Base-by-base conservation (phyloP, 129 eudicot genomes). In the Centaurea solstitialis region DNA sequence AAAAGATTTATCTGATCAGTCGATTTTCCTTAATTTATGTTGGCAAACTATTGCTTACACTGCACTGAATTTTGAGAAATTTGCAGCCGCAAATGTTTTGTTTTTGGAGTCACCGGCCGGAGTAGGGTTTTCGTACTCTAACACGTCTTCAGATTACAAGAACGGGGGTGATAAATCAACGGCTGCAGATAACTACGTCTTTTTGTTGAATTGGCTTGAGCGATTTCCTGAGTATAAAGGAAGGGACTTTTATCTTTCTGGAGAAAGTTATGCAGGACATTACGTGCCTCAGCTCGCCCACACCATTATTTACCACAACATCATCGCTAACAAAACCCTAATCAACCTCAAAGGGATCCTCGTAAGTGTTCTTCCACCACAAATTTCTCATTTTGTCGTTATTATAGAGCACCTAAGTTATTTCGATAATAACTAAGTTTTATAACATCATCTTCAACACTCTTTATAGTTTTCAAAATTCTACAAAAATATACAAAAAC, bases 251-350 rank as follows among this genome's bases (percentile, higher is more conserved):
- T 93, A 89, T 78, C 80, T 93, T 4, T 50, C 97, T 0, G 98
- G 98, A 3, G 98, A 93, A 78, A 91, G 97, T 24, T 93, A 91
- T 7, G 95, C 96, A 0, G 97, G 97, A 11, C 97, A 90, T 72
- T 94, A 94, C 13, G 97, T 92, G 21, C 98, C 98, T 75, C 96
- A 92, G 6, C 89, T 94, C n/a, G 98, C 97, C 23, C 92, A 90
- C n/a, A 89, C 91, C 6, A 90, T 94, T 81, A 82, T 88, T 20
- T 47, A 84, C 68, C 87, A 92, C 79, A 94, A 92, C 87, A 75
- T 78, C 12, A 80, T 74, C 47, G 87, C 90, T 4, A 85, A 86
- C 71, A 85, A 85, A 47, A 84, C 84, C 45, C 39, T 90, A 64
- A 86, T 94, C 82, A 94, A 94, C 72, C 92, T 94, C 82, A 92